These are phyloP conservation scores for Leccinum boreale DNA, from an alignment of 768 basidiomycete genomes.

Conservation along the genomic window DNA sequence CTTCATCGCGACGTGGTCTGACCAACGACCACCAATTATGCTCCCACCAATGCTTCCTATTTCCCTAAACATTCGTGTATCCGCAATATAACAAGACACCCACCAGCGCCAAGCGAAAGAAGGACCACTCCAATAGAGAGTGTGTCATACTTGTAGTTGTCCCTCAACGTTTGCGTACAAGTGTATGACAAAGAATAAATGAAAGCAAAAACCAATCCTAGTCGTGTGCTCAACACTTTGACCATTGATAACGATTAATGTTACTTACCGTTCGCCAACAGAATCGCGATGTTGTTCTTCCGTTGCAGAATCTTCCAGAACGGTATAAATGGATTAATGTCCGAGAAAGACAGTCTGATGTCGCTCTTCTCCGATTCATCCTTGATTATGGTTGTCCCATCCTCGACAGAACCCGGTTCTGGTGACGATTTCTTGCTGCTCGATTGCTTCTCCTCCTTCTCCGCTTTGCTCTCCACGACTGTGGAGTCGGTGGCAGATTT, in stretches of 20 bases:
- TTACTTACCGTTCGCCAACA: slow-evolving; percentile 34
- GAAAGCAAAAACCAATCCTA: slow-evolving; percentile 70
- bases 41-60: slow-evolving; percentile 51
- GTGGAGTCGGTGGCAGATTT: slow-evolving; percentile 22
- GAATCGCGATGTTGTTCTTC: slow-evolving; percentile 63
- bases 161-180: slow-evolving; percentile 62
- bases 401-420: slow-evolving; percentile 22
- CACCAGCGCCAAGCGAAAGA: slow-evolving; percentile 69
- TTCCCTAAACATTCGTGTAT: neutral
- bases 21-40: slow-evolving; percentile 56
- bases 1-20: slow-evolving; percentile 45
- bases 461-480: slow-evolving; percentile 11
- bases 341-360: slow-evolving; percentile 56
- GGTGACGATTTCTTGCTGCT: slow-evolving; percentile 13
- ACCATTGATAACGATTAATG: neutral
- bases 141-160: slow-evolving; percentile 62
- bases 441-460: slow-evolving; percentile 10
- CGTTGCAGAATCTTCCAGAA: slow-evolving; percentile 55
- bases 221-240: slow-evolving; percentile 6
- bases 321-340: slow-evolving; percentile 74
- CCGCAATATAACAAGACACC: slow-evolving; percentile 12
- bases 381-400: slow-evolving; percentile 12
- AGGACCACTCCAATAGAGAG: slow-evolving; percentile 75
- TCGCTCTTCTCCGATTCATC: slow-evolving; percentile 18
- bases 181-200: slow-evolving; percentile 74